Evolutionary conservation across 331 rosid genomes (phyloP).

Genomic region (Acacia pycnantha): DNA sequence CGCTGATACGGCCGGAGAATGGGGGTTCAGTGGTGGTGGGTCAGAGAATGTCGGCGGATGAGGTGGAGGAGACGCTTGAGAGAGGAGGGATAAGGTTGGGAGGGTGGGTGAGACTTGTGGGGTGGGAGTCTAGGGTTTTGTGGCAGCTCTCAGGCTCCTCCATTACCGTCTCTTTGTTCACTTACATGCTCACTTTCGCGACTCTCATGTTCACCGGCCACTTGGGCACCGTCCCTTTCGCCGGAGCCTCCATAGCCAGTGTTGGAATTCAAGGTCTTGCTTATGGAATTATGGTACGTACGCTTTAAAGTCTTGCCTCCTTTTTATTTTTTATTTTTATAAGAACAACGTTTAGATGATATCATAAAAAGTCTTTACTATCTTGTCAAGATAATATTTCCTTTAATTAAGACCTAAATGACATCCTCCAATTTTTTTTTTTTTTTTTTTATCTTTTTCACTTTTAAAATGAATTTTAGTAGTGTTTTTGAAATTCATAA

Average conservation of each 20-base stretch:
- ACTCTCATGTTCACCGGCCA: slow-evolving; percentile 34
- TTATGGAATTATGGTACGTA: slow-evolving; percentile 55
- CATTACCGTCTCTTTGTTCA: slow-evolving; percentile 42
- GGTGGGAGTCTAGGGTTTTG: neutral
- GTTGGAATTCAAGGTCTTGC: slow-evolving; percentile 66
- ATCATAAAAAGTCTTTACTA: no score
- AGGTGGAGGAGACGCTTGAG: neutral
- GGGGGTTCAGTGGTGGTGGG: neutral
- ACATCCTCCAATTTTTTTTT: no score
- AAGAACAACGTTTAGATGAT: no score
- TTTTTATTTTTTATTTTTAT: no score
- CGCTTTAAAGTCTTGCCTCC: no score
- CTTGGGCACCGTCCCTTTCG: slow-evolving; percentile 44
- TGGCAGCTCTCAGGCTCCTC: slow-evolving; percentile 40
- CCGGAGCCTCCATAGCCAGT: slow-evolving; percentile 58
- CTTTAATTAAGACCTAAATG: no score
- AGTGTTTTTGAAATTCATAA: no score
- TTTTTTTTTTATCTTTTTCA: no score
- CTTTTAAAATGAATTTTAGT: no score
- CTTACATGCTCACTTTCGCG: slow-evolving; percentile 47
- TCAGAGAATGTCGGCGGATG: neutral
- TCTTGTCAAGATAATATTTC: no score
- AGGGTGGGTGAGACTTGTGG: neutral
- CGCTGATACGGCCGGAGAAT: neutral
- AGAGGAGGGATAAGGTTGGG: neutral